Base-by-base conservation (phyloP, 805 yeast species). In the Barnettozyma salicaria region DNA sequence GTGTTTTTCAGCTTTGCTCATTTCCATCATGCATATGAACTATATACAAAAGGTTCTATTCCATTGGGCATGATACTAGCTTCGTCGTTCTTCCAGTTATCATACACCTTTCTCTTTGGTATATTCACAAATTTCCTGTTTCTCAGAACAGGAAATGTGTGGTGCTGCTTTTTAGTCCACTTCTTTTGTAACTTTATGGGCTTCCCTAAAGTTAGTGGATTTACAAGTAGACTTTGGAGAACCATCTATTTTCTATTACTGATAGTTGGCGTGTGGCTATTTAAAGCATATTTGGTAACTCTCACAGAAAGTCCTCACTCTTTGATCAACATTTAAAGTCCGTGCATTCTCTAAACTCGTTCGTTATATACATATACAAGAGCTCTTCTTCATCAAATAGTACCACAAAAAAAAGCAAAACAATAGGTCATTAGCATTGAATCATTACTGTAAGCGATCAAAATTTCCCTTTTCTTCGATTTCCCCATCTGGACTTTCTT, bases 1-100 rank as follows among this genome's bases (percentile, higher is more conserved):
- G 49, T 76, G 7, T 65, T 76, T 39, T 86, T 86, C 61, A 88
- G 89, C 1, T 48, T 80, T 19, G 92, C 94, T 1, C 96, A 86
- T 58, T 34, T 81, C 17, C 90, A 86, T 52, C 95, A 86, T 54
- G 87, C 74, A 3, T 64, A 64, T 44, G 78, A 74, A 37, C 45
- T 70, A 30, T 64, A 64, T 43, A 44, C 50, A 2, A 57, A 50
- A 8, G 44, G 55, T 2, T 30, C 19, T 2, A 29, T 49, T 6
- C 53, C 63, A 3, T 13, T 62, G 3, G 25, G 42, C 1, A 48
- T 58, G 13, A 64, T 77, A 1, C 21, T 68, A 1, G 25, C 65
- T 5, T 52, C 59, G 6, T 61, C 71, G 2, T 14, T 54, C 0
- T 66, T 78, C 40, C 95, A 87, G 46, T 58, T 78, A 30, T 34